Conservation (phyloP, 441 rosid genomes). For the Pelargonium exstipulatum region DNA sequence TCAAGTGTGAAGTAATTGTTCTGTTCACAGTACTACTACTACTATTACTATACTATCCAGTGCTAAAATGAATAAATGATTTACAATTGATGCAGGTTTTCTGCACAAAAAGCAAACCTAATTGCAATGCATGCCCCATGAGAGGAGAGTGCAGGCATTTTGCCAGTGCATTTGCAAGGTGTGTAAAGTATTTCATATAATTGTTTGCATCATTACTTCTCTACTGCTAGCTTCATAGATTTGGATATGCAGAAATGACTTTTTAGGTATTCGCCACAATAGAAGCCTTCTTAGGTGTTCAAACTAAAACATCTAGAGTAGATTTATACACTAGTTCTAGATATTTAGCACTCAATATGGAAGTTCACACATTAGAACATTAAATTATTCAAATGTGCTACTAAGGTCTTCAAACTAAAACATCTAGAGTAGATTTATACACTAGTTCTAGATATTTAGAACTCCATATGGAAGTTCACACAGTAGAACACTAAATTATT, state of each 20-base stretch:
- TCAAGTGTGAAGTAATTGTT: constrained; percentile 10
- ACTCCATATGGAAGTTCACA: not conserved
- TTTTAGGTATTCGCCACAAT: constrained; percentile 3
- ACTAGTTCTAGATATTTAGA: not conserved
- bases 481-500: no score
- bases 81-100: constrained; percentile 65
- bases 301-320: no score
- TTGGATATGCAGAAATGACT: constrained; percentile 4
- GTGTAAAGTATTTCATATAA: constrained; percentile 17
- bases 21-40: not conserved
- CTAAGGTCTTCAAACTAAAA: no score
- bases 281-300: not conserved
- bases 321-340: not conserved
- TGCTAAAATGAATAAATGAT: constrained; percentile 19
- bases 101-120: constrained; percentile 91
- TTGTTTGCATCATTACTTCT: not conserved
- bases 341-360: not conserved
- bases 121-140: constrained; percentile 99
- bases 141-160: constrained; percentile 97
- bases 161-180: constrained; percentile 99
- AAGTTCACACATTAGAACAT: not conserved
- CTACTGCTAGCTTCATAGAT: not conserved
- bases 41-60: not conserved
- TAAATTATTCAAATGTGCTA: not conserved
- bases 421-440: no score